phyloP scores from a whole-genome alignment of 1,284 basidiomycete species.

The Cryptococcus amylolentus region DNA sequence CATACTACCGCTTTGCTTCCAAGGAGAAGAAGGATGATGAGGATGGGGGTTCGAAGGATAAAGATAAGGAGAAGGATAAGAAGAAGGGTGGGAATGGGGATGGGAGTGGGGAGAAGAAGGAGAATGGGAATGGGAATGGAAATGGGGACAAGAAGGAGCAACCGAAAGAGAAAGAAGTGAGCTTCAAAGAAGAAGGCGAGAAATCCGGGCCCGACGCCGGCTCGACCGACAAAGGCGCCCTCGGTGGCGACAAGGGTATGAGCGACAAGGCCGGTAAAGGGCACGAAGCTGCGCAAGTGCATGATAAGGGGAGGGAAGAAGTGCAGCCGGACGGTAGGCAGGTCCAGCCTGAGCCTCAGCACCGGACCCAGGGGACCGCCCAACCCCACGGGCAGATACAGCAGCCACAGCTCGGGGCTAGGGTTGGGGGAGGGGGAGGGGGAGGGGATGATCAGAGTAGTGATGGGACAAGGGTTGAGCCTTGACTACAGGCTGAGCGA shows the following conservation, averaged over 20 bases:
- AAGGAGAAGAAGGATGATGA: constrained; percentile 4
- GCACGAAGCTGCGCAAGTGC: neutral
- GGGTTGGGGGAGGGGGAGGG: too few species aligned
- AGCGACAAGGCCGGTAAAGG: constrained; percentile 14
- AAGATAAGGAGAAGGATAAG: constrained; percentile 9
- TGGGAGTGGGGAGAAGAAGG: constrained; percentile 6
- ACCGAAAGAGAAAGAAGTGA: neutral
- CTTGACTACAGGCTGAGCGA: neutral
- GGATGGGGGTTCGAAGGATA: constrained; percentile 5
- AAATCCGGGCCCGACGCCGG: too few species aligned
- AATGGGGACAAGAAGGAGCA: neutral
- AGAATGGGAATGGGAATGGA: constrained; percentile 2
- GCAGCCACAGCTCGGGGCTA: too few species aligned
- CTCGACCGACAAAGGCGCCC: neutral
- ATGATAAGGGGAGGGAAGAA: neutral
- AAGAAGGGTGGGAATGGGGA: constrained; percentile 10
- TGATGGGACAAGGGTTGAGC: constrained; percentile 17
- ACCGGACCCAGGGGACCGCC: too few species aligned
- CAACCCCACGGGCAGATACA: too few species aligned
- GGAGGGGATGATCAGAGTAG: constrained; percentile 7
- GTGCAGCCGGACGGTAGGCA: constrained; percentile 1
- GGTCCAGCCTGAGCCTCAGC: neutral
- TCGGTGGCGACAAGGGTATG: constrained; percentile 16
- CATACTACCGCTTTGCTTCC: constrained; percentile 26
- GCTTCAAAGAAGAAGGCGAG: too few species aligned